Evolutionary conservation across 139 green algal species (phyloP).

Genomic region (Monoraphidium neglectum): DNA sequence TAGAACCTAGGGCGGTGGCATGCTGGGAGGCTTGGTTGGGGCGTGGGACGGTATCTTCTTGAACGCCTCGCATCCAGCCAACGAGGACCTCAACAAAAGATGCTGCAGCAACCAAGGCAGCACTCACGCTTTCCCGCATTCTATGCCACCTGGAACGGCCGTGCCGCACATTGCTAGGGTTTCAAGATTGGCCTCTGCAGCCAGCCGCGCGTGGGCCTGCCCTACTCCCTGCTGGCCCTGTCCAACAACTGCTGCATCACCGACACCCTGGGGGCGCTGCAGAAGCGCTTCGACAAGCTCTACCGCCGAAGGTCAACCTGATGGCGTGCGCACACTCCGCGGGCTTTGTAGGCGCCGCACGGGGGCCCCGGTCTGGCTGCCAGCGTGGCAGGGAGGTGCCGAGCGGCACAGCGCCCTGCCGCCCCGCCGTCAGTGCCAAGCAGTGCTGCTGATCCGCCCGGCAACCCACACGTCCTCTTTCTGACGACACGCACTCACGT

Average conservation of each 20-base stretch:
- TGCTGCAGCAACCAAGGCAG: background rate
- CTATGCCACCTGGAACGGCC: background rate
- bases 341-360: no score
- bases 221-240: slow-evolving; percentile 68
- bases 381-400: background rate
- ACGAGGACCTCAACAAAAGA: background rate
- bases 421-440: background rate
- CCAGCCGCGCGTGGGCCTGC: slow-evolving; percentile 63
- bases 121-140: background rate
- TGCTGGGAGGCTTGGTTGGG: background rate
- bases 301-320: slow-evolving; percentile 39
- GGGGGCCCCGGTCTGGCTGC: background rate
- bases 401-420: background rate
- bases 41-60: background rate
- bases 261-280: slow-evolving; percentile 59
- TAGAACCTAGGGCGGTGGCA: background rate
- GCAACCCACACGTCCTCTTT: background rate
- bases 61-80: background rate
- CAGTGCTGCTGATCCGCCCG: background rate
- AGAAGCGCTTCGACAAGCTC: slow-evolving; percentile 67
- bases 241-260: slow-evolving; percentile 80
- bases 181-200: slow-evolving; percentile 82
- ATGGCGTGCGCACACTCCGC: background rate
- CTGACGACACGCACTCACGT: background rate
- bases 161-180: slow-evolving; percentile 27